phyloP scores from a whole-genome alignment of 108 stramenopile genomes.

The Cyclotella sp. region DNA sequence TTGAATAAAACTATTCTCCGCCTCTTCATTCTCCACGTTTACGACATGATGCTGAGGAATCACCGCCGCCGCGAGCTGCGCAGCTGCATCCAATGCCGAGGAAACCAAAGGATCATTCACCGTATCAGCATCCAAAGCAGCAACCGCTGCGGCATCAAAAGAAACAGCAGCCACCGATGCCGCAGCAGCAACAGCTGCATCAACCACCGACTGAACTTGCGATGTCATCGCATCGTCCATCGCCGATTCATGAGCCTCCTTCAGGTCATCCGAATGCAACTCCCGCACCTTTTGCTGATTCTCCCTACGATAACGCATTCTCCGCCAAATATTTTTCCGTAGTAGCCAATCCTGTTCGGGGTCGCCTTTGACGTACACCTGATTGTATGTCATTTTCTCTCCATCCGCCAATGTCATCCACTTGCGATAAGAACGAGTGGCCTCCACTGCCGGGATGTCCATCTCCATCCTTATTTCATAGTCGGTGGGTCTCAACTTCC shows the following conservation, averaged over 20 bases:
- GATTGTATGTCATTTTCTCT: conserved; percentile 78
- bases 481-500: conserved; percentile 46
- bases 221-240: conserved; percentile 1
- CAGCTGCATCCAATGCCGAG: conserved; percentile 65
- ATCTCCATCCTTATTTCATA: conserved; percentile 65
- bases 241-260: not conserved
- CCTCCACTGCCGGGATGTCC: conserved; percentile 81
- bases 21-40: not conserved
- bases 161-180: conserved; percentile 33
- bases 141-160: conserved; percentile 35
- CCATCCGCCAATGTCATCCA: conserved; percentile 74
- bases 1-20: not conserved
- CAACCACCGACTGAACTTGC: conserved; percentile 14
- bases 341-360: conserved; percentile 88
- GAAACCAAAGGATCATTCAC: conserved; percentile 15
- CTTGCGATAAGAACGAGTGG: conserved; percentile 78
- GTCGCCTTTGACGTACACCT: conserved; percentile 83
- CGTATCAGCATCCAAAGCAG: conserved; percentile 22
- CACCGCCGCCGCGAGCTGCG: conserved; percentile 58
- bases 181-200: conserved; percentile 25
- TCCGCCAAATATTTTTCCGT: conserved; percentile 89
- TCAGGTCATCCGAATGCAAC: conserved; percentile 21
- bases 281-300: conserved; percentile 74
- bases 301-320: conserved; percentile 90
- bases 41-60: conserved; percentile 2